phyloP scores from a whole-genome alignment of 768 basidiomycete genomes.

The Suillus clintonianus region DNA sequence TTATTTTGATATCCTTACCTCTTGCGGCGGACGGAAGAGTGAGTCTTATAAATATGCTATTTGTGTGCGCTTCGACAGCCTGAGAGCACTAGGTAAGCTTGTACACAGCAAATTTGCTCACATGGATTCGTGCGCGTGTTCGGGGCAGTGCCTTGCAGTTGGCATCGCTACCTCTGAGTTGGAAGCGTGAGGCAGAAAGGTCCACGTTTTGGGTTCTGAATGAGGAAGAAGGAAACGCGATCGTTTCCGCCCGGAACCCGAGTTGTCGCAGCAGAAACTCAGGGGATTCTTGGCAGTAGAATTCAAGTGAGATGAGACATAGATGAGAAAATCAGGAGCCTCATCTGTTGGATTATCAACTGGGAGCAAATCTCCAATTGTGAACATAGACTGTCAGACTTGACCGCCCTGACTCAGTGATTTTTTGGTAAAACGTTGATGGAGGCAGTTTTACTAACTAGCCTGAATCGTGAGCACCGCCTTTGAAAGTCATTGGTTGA shows the following conservation, averaged over 20 bases:
- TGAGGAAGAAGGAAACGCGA: background rate
- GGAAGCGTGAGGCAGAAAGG: background rate
- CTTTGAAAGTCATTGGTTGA: slow-evolving; percentile 11
- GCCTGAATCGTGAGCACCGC: slow-evolving; percentile 20
- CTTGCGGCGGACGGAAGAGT: background rate
- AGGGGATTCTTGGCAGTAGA: background rate
- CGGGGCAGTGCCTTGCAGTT: background rate
- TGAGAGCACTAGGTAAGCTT: slow-evolving; percentile 7
- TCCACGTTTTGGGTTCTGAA: background rate
- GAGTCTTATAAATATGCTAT: background rate
- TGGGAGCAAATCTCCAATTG: slow-evolving; percentile 3
- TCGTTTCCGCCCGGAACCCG: background rate
- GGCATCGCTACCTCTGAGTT: background rate
- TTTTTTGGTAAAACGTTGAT: slow-evolving; percentile 17
- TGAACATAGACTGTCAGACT: background rate
- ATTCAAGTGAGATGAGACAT: background rate
- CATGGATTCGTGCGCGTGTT: background rate
- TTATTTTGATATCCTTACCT: background rate
- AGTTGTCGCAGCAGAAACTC: background rate
- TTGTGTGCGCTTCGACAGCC: slow-evolving; percentile 1
- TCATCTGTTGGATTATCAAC: background rate
- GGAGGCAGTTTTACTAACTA: slow-evolving; percentile 17
- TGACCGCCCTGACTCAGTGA: background rate
- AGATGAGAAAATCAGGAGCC: background rate
- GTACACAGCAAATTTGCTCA: background rate